These are phyloP conservation scores for Zoysia japonica DNA, from an alignment of 176 grass and related monocot genomes.

Conservation along the genomic window DNA sequence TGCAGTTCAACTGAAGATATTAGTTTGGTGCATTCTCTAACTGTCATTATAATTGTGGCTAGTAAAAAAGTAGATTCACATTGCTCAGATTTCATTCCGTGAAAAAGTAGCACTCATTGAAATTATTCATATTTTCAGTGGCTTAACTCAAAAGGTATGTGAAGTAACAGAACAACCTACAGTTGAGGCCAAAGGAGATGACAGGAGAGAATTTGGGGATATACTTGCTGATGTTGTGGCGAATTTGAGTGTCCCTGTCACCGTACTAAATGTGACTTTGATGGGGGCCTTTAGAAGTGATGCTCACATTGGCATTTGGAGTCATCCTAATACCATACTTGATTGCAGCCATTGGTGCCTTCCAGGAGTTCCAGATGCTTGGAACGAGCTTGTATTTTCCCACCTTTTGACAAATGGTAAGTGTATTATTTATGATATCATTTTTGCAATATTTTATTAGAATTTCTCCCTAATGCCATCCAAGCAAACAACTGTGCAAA, in stretches of 20 bases:
- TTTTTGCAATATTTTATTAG: neutral
- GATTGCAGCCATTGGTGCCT: slow-evolving; percentile 99
- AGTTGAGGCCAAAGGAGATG: slow-evolving; percentile 60
- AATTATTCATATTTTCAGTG: slow-evolving; percentile 47
- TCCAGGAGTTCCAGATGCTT: slow-evolving; percentile 86
- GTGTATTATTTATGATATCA: slow-evolving; percentile 27
- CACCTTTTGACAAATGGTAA: slow-evolving; percentile 72
- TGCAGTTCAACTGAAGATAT: slow-evolving; percentile 17
- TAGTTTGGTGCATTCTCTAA: neutral
- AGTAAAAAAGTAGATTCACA: neutral
- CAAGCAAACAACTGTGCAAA: neutral
- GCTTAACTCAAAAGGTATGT: slow-evolving; percentile 77
- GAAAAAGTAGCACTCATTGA: slow-evolving; percentile 4
- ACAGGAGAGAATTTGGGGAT: slow-evolving; percentile 75
- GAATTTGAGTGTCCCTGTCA: slow-evolving; percentile 63
- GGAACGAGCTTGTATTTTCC: slow-evolving; percentile 92
- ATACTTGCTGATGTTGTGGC: slow-evolving; percentile 65
- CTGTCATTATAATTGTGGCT: neutral
- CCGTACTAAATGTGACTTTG: slow-evolving; percentile 80
- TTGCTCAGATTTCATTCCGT: neutral
- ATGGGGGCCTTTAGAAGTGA: slow-evolving; percentile 93
- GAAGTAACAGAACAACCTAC: slow-evolving; percentile 74
- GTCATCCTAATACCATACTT: slow-evolving; percentile 79
- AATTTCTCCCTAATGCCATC: neutral
- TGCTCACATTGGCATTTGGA: slow-evolving; percentile 89